Evolutionary conservation across 768 basidiomycete species (phyloP).

Genomic region (Auriscalpium microsporum): DNA sequence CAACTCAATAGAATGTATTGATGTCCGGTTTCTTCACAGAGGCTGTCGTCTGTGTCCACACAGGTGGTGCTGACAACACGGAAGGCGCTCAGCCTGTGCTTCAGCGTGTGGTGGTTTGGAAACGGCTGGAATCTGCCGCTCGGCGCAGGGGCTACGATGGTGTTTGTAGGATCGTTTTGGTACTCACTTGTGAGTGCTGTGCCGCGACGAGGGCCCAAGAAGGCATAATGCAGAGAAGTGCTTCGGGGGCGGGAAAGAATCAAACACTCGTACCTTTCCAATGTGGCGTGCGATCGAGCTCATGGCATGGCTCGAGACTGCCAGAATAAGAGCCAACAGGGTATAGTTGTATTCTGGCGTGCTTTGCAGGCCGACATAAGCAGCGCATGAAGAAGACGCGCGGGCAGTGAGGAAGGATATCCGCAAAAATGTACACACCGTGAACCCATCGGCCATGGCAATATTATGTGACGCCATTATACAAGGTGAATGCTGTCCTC

Average conservation of each 20-base stretch:
- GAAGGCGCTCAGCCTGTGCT: conserved; percentile 71
- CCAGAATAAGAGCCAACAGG: no score
- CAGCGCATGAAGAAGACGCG: no score
- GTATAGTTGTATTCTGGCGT: no score
- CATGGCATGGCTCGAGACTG: no score
- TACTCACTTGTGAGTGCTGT: conserved; percentile 28
- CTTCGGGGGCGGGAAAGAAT: no score
- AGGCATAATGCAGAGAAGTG: no score
- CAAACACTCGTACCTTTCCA: no score
- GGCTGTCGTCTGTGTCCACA: conserved; percentile 73
- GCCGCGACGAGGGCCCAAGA: no score
- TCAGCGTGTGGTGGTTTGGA: conserved; percentile 82
- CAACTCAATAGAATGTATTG: background rate
- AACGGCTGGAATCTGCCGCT: conserved; percentile 62
- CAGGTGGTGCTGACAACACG: conserved; percentile 73
- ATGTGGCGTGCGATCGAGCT: no score
- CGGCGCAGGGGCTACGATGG: conserved; percentile 61
- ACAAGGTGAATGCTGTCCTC: background rate
- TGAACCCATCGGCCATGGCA: background rate
- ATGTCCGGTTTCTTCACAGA: conserved; percentile 26
- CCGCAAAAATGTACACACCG: background rate
- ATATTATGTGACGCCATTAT: background rate
- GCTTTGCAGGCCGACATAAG: no score
- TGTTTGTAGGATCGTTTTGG: conserved; percentile 58
- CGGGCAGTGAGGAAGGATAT: background rate